Percentiles rank a stretch among this genome's conserved stretches.
These are phyloP conservation scores for Ganoderma resinaceum DNA, from an alignment of 1,284 basidiomycete species.

Conservation along the genomic window DNA sequence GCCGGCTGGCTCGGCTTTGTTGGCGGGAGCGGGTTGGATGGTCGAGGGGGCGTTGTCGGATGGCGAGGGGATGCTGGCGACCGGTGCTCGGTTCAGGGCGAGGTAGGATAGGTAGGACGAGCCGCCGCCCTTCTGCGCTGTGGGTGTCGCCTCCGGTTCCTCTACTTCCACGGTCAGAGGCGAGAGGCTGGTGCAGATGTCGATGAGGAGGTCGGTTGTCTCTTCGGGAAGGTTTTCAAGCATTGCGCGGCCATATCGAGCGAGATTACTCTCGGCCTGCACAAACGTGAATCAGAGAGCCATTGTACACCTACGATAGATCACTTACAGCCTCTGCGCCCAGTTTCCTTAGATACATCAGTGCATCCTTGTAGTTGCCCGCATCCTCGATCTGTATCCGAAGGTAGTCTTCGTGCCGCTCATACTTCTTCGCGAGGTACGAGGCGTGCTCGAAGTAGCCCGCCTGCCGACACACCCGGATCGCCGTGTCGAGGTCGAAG, in stretches of 20 bases:
- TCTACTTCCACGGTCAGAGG: constrained; percentile 53
- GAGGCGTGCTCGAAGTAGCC: constrained; percentile 96
- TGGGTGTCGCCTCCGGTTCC: constrained; percentile 41
- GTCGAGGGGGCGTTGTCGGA: constrained; percentile 48
- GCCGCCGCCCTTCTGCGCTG: constrained; percentile 43
- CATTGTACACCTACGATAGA: background rate
- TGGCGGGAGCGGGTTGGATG: constrained; percentile 56
- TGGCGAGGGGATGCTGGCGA: constrained; percentile 46
- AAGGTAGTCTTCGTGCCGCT: constrained; percentile 91
- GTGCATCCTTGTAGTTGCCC: constrained; percentile 82
- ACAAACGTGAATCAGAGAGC: background rate
- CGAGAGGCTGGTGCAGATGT: constrained; percentile 84
- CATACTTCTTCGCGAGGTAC: constrained; percentile 93
- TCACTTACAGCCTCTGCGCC: constrained; percentile 77
- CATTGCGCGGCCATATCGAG: constrained; percentile 86
- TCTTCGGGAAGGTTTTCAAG: constrained; percentile 84
- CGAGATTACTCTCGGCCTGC: constrained; percentile 83
- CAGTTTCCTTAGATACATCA: constrained; percentile 81
- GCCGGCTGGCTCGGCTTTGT: constrained; percentile 46
- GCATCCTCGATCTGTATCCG: constrained; percentile 96
- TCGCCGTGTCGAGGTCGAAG: constrained; percentile 97
- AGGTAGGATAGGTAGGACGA: constrained; percentile 83
- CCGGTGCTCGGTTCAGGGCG: constrained; percentile 64
- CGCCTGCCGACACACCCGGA: constrained; percentile 95
- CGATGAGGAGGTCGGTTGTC: constrained; percentile 91